phyloP scores from a whole-genome alignment of 129 eudicot species.

The Ambrosia artemisiifolia region DNA sequence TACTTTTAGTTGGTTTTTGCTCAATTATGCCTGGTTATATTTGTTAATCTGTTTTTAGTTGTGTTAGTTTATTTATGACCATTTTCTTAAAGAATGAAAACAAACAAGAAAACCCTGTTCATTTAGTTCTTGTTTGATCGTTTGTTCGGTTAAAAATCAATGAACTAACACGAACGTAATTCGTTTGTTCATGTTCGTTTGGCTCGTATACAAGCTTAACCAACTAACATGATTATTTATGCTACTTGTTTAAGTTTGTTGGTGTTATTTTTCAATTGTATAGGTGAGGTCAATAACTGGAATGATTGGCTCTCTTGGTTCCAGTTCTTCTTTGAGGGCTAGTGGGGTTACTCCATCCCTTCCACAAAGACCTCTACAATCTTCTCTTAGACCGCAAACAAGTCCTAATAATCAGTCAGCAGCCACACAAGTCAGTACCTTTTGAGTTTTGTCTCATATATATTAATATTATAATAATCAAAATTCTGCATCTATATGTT shows the following conservation, averaged over 20 bases:
- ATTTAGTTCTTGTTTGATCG: no score
- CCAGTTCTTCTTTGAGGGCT: slow-evolving; percentile 61
- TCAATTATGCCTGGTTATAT: no score
- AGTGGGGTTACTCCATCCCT: slow-evolving; percentile 41
- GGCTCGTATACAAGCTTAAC: background rate
- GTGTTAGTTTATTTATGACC: no score
- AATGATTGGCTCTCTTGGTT: slow-evolving; percentile 70
- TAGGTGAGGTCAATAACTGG: slow-evolving; percentile 58
- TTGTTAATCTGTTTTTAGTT: no score
- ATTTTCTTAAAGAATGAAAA: no score
- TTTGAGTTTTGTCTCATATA: background rate
- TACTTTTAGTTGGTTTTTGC: no score
- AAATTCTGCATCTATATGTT: background rate
- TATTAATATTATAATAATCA: background rate
- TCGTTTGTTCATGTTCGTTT: no score
- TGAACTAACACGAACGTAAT: no score
- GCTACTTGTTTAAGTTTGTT: background rate
- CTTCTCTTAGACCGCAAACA: slow-evolving; percentile 65
- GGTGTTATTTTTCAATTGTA: background rate
- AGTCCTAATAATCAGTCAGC: slow-evolving; percentile 46
- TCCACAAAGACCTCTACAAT: slow-evolving; percentile 62
- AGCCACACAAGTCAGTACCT: slow-evolving; percentile 56
- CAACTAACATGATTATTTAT: background rate
- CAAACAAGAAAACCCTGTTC: no score
- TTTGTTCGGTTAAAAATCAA: no score